A percentile compares a stretch with the other conserved stretches of the same genome.
phyloP scores from a whole-genome alignment of 371 early-diverging fungal genomes.

The Mortierella sp. region DNA sequence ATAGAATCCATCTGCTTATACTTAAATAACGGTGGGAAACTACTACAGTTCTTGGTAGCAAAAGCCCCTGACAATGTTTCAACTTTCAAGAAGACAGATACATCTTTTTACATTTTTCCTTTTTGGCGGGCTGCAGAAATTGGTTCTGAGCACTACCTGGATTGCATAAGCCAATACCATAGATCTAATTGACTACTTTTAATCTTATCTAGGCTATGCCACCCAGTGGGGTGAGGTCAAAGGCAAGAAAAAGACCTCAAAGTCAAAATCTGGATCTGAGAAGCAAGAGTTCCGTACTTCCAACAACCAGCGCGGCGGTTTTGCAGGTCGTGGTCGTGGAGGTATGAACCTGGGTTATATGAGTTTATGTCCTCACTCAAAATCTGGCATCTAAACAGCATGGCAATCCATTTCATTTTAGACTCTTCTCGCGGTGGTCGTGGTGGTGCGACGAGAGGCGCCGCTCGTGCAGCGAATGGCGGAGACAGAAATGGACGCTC shows the following conservation, averaged over 20 bases:
- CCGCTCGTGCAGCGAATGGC: conserved; percentile 32
- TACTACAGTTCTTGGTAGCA: no score
- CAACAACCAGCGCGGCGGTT: conserved; percentile 48
- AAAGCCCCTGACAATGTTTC: conserved; percentile 1
- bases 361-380: neutral
- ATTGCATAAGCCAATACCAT: conserved; percentile 3
- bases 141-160: no score
- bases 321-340: conserved; percentile 53
- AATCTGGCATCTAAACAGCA: neutral
- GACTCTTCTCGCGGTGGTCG: conserved; percentile 61
- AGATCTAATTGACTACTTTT: neutral
- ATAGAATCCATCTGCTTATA: neutral
- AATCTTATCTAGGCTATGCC: conserved; percentile 74
- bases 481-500: conserved; percentile 46
- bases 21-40: no score
- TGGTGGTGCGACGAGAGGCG: conserved; percentile 61
- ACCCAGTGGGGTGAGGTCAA: conserved; percentile 94
- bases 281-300: conserved; percentile 49
- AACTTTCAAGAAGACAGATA: neutral
- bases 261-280: conserved; percentile 56
- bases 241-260: conserved; percentile 74
- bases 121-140: neutral
- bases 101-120: neutral
- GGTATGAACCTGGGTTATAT: conserved; percentile 19
- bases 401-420: neutral